Evolutionary conservation across 345 rosid genomes (phyloP).

Genomic region (Ailanthus altissimus): DNA sequence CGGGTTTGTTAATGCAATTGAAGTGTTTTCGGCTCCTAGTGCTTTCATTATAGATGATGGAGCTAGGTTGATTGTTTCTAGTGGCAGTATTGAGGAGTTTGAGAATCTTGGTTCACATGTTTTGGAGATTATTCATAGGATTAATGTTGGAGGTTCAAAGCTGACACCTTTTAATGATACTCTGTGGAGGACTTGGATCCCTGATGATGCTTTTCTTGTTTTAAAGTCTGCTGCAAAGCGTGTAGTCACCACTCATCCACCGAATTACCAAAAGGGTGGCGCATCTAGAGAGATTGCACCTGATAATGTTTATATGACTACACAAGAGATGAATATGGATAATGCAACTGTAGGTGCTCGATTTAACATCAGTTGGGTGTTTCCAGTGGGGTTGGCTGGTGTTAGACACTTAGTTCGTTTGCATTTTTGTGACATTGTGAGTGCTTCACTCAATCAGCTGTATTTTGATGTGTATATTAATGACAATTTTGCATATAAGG

Average conservation of each 20-base stretch:
- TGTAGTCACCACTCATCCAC: conserved; percentile 47
- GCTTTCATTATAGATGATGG: conserved; percentile 71
- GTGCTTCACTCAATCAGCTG: conserved; percentile 68
- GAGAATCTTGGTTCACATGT: conserved; percentile 59
- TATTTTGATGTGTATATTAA: conserved; percentile 80
- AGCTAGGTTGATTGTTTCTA: conserved; percentile 43
- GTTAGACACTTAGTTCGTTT: conserved; percentile 69
- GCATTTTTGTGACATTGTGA: conserved; percentile 94
- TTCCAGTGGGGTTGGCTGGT: conserved; percentile 52
- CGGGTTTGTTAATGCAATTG: conserved; percentile 79
- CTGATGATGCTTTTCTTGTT: conserved; percentile 71
- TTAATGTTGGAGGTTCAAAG: conserved; percentile 83
- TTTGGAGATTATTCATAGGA: conserved; percentile 75
- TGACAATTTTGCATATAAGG: conserved; percentile 54
- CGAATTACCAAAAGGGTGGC: conserved; percentile 75
- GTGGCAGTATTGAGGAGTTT: conserved; percentile 45
- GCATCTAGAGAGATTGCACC: conserved; percentile 75
- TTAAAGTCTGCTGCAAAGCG: conserved; percentile 69
- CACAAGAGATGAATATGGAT: conserved; percentile 81
- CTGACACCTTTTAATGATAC: conserved; percentile 91
- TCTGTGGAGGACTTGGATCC: conserved; percentile 91
- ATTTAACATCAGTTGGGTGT: conserved; percentile 81
- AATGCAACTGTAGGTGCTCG: conserved; percentile 39
- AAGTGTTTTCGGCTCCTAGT: conserved; percentile 71
- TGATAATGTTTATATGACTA: conserved; percentile 84